Evolutionary conservation across 495 filamentous ascomycete species (phyloP).

Genomic region (Lophiostoma macrostomum): DNA sequence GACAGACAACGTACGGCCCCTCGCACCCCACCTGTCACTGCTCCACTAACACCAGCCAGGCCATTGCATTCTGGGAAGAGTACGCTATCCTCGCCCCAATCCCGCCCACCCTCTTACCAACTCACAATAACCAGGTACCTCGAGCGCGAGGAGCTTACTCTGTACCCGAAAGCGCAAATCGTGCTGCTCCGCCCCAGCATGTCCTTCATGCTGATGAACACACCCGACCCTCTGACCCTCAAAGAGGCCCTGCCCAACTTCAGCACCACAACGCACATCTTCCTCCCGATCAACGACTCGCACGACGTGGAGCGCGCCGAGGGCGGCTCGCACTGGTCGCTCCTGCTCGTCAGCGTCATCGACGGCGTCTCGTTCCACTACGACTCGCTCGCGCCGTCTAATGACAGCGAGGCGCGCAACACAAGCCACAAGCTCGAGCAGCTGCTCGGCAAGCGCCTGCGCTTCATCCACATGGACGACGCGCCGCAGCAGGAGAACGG

Average conservation of each 20-base stretch:
- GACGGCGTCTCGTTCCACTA: slow-evolving; percentile 96
- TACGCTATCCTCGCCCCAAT: slow-evolving; percentile 45
- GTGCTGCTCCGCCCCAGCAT: slow-evolving; percentile 89
- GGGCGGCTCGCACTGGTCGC: slow-evolving; percentile 91
- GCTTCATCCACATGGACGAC: slow-evolving; percentile 75
- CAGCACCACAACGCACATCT: slow-evolving; percentile 81
- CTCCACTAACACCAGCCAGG: slow-evolving; percentile 46
- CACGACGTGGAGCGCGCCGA: slow-evolving; percentile 71
- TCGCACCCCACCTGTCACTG: neutral
- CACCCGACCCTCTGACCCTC: slow-evolving; percentile 71
- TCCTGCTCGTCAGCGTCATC: slow-evolving; percentile 82
- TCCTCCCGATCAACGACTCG: slow-evolving; percentile 93
- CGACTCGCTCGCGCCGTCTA: slow-evolving; percentile 78
- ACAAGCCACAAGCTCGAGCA: slow-evolving; percentile 59
- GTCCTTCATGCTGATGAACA: slow-evolving; percentile 88
- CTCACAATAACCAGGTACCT: slow-evolving; percentile 61
- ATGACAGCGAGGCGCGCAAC: slow-evolving; percentile 65
- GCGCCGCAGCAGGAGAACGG: slow-evolving; percentile 89
- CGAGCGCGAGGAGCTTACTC: slow-evolving; percentile 77
- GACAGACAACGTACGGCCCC: slow-evolving; percentile 81
- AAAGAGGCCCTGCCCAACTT: slow-evolving; percentile 76
- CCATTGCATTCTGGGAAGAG: slow-evolving; percentile 98
- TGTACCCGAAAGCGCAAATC: slow-evolving; percentile 76
- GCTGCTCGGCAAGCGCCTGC: slow-evolving; percentile 62
- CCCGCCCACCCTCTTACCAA: neutral